Base-by-base conservation (phyloP, 495 filamentous ascomycete genomes). In the Aspergillus haitiensis region DNA sequence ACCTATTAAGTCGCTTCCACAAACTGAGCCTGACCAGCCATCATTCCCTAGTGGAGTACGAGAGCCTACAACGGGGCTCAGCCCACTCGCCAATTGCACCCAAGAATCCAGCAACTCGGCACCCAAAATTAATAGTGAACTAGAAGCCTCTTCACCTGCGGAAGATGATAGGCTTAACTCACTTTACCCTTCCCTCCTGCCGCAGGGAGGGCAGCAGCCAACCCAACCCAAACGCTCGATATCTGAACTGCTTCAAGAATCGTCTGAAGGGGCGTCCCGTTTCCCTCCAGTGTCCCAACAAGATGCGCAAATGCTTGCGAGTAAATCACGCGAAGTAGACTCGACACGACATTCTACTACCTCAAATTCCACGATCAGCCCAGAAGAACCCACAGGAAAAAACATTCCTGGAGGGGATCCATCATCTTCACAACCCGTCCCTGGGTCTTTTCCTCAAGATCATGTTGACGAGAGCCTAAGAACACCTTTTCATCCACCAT, bases 211-310 rank as follows among this genome's bases (percentile, higher is more conserved):
- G 12, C 34, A 9, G 40, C 53, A 58, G 31, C 44, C 51, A 13
- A 39, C 55, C 13, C 7, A n/a, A 13, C 12, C 33, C 11, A 55
- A 52, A 10, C n/a, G n/a, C 35, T n/a, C 36, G 10, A 31, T 59
- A 7, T 59, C 61, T 42, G 58, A 42, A n/a, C 36, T 55, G 58
- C 56, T 69, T 13, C 63, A 64, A 11, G 50, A 49, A 50, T 54
- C 72, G 8, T 67, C 62, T 18, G 56, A 69, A 11, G 62, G 72
- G 57, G 69, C 62, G 21, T n/a, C 56, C 18, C 71, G 69, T 2
- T 80, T 78, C 56, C 77, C 77, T 18, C 77, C 77, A 18, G 72
- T 80, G 12, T 80, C 76, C 18, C 77, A 80, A 39, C 50, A 73
- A 6, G 75, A 78, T 53, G 77, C 77, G 3, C 75, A 75, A 39